Evolutionary conservation across 768 basidiomycete genomes (phyloP).

Genomic region (Pleurotus sapidus): DNA sequence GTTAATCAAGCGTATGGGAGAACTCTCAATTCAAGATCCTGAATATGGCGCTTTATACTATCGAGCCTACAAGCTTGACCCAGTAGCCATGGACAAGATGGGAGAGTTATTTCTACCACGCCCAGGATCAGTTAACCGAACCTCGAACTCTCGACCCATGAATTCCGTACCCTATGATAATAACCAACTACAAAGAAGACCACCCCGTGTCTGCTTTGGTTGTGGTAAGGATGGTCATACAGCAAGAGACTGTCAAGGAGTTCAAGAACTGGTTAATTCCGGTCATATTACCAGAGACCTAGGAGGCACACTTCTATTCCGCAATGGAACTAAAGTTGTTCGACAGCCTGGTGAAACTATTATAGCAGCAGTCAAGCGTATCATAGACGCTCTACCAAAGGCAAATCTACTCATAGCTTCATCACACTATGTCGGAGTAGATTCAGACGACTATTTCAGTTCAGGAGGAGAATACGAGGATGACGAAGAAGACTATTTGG

Average conservation of each 20-base stretch:
- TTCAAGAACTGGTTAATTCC: background rate
- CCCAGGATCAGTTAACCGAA: too few species aligned
- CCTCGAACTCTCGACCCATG: background rate
- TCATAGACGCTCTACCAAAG: background rate
- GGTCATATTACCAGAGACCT: background rate
- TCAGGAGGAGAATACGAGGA: background rate
- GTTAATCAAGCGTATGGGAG: slow-evolving; percentile 4
- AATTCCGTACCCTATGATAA: background rate
- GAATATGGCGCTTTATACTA: slow-evolving; percentile 1
- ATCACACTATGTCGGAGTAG: background rate
- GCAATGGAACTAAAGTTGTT: background rate
- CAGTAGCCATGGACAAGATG: background rate
- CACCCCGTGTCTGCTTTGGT: background rate
- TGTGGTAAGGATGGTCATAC: background rate
- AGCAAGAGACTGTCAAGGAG: background rate
- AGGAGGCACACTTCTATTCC: background rate
- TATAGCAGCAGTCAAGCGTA: background rate
- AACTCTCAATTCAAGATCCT: slow-evolving; percentile 3
- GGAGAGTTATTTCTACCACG: background rate
- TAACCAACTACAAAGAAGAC: background rate
- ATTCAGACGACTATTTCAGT: background rate
- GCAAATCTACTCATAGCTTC: too few species aligned
- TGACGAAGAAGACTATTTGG: background rate
- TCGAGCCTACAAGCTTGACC: slow-evolving; percentile 6
- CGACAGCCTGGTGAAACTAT: background rate